Percentiles rank a stretch among this genome's conserved stretches.
phyloP scores from a whole-genome alignment of 345 rosid genomes.

The Turnera subulata region DNA sequence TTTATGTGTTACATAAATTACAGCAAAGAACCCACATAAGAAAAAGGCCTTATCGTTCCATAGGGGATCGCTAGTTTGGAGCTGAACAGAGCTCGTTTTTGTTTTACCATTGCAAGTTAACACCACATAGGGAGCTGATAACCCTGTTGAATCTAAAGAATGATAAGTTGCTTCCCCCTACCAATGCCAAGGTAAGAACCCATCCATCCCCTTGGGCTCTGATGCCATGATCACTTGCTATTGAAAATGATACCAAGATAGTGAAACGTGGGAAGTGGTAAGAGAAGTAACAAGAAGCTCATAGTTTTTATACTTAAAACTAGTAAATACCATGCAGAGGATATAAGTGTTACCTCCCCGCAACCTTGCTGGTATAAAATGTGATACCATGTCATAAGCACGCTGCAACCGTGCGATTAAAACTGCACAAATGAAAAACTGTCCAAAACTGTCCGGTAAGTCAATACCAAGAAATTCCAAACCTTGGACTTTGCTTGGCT shows the following conservation, averaged over 20 bases:
- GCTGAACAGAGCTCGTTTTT: conserved; percentile 80
- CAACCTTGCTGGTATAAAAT: conserved; percentile 68
- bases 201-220: conserved; percentile 77
- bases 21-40: background rate
- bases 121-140: conserved; percentile 73
- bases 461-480: conserved; percentile 67
- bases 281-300: too few relatives aligned
- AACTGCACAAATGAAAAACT: conserved; percentile 54
- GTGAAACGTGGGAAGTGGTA: too few relatives aligned
- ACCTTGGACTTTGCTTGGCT: conserved; percentile 52
- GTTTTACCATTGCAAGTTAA: conserved; percentile 82
- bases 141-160: conserved; percentile 49
- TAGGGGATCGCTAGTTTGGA: conserved; percentile 66
- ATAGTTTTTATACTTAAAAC: background rate
- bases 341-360: conserved; percentile 44
- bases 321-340: background rate
- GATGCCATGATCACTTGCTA: conserved; percentile 67
- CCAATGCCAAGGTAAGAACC: conserved; percentile 81
- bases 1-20: too few relatives aligned
- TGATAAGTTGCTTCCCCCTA: conserved; percentile 63
- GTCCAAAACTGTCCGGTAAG: conserved; percentile 87
- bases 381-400: conserved; percentile 52
- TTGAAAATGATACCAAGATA: conserved; percentile 16
- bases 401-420: conserved; percentile 57
- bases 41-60: conserved; percentile 65